These are phyloP conservation scores for Acidomyces sp. DNA, from an alignment of 495 filamentous ascomycete species.

Conservation along the genomic window DNA sequence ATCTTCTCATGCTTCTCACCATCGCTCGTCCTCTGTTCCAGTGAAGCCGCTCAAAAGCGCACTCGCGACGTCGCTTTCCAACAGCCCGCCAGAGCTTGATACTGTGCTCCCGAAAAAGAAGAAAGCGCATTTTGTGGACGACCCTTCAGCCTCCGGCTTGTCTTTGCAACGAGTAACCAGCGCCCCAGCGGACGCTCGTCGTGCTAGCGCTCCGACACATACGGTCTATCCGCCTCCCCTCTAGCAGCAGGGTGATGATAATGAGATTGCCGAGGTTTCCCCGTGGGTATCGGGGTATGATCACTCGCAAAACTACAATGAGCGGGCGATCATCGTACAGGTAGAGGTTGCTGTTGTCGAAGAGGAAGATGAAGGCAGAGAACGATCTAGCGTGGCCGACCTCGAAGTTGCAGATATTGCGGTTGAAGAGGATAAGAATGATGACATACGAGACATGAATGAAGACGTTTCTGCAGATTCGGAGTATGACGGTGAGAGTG, in stretches of 20 bases:
- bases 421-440: too few relatives aligned
- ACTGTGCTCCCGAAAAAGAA: constrained; percentile 2
- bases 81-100: neutral
- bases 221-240: neutral
- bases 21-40: constrained; percentile 2
- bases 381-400: too few relatives aligned
- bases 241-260: neutral
- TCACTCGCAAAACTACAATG: too few relatives aligned
- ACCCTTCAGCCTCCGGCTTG: neutral
- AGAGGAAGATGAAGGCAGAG: too few relatives aligned
- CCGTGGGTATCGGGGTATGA: neutral
- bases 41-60: constrained; percentile 7
- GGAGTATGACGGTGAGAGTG: neutral
- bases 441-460: too few relatives aligned
- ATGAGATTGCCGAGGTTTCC: neutral
- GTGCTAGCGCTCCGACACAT: neutral
- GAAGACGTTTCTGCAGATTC: neutral
- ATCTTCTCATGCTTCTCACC: neutral
- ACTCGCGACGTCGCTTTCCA: constrained; percentile 1
- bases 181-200: neutral
- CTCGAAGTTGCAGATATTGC: too few relatives aligned
- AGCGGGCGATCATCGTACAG: neutral
- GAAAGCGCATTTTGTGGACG: constrained; percentile 3
- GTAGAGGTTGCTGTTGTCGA: neutral
- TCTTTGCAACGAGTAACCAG: neutral